phyloP scores from a whole-genome alignment of 2,329 filamentous ascomycete genomes.

The Waltergamsia citrina region DNA sequence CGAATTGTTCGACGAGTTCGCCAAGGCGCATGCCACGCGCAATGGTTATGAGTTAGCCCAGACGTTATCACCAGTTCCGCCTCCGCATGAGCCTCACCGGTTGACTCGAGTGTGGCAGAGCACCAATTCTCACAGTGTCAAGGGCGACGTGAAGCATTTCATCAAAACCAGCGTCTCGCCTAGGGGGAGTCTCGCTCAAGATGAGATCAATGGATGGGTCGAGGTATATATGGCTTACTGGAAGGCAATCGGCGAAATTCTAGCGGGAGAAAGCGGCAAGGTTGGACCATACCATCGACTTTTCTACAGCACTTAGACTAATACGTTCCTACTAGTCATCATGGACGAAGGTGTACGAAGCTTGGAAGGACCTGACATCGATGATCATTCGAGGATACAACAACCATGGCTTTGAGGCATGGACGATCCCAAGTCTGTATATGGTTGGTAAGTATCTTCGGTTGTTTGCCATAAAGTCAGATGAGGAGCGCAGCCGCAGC shows the following conservation, averaged over 20 bases:
- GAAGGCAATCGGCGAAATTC: slow-evolving; percentile 68
- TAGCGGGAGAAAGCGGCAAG: slow-evolving; percentile 38
- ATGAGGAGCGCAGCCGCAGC: slow-evolving; percentile 50
- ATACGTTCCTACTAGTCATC: slow-evolving; percentile 33
- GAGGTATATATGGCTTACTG: slow-evolving; percentile 80
- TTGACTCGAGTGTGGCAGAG: slow-evolving; percentile 63
- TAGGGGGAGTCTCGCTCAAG: slow-evolving; percentile 44
- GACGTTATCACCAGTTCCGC: slow-evolving; percentile 63
- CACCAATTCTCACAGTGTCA: slow-evolving; percentile 56
- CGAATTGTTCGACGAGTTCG: slow-evolving; percentile 63
- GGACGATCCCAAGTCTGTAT: slow-evolving; percentile 90
- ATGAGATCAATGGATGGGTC: slow-evolving; percentile 72
- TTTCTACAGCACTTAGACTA: not conserved
- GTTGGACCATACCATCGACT: slow-evolving; percentile 14
- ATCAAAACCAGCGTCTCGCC: slow-evolving; percentile 40
- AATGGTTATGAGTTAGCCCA: slow-evolving; percentile 67
- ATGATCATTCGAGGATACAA: slow-evolving; percentile 74
- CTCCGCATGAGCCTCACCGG: slow-evolving; percentile 51
- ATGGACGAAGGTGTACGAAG: slow-evolving; percentile 76
- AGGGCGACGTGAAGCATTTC: slow-evolving; percentile 63
- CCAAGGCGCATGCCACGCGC: slow-evolving; percentile 50
- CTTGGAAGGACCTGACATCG: slow-evolving; percentile 80
- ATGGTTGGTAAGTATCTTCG: slow-evolving; percentile 78
- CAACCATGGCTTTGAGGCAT: slow-evolving; percentile 66
- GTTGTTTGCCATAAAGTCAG: slow-evolving; percentile 83